These are phyloP conservation scores for Microbotryum violaceum DNA, from an alignment of 1,284 basidiomycete species.

Conservation along the genomic window DNA sequence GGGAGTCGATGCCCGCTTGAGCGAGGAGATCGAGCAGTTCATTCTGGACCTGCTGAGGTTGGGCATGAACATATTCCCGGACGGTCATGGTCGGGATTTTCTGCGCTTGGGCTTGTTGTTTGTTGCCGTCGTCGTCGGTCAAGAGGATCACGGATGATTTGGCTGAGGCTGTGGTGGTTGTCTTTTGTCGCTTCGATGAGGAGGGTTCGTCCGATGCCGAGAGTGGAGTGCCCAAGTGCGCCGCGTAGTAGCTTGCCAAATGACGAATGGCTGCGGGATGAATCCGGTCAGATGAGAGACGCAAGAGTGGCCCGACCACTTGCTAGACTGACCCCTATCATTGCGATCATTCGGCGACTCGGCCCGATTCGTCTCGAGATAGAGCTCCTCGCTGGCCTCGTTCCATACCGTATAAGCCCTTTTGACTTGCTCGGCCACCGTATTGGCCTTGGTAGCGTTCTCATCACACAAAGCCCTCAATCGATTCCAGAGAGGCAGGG, in stretches of 20 bases:
- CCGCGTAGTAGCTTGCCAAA: slow-evolving; percentile 73
- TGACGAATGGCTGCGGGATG: slow-evolving; percentile 63
- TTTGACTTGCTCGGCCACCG: slow-evolving; percentile 6
- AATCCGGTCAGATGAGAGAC: not conserved
- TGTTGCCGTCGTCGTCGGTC: slow-evolving; percentile 82
- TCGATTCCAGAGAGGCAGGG: slow-evolving; percentile 85
- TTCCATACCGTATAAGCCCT: slow-evolving; percentile 30
- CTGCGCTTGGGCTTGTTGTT: slow-evolving; percentile 62
- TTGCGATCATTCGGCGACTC: slow-evolving; percentile 88
- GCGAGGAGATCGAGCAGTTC: slow-evolving; percentile 73
- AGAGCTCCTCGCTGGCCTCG: slow-evolving; percentile 50
- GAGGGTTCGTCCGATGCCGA: slow-evolving; percentile 45
- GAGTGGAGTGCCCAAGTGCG: slow-evolving; percentile 50
- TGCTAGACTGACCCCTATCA: slow-evolving; percentile 60
- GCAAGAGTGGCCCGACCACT: too few relatives aligned
- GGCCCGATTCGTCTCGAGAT: slow-evolving; percentile 54
- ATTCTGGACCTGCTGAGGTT: slow-evolving; percentile 50
- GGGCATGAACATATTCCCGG: slow-evolving; percentile 67
- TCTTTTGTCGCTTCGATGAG: slow-evolving; percentile 38
- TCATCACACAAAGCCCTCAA: slow-evolving; percentile 74
- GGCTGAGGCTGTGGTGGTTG: slow-evolving; percentile 1
- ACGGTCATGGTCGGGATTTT: slow-evolving; percentile 60
- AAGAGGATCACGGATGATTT: slow-evolving; percentile 56
- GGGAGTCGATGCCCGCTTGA: slow-evolving; percentile 46
- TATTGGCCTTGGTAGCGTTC: slow-evolving; percentile 17